Percentiles rank a stretch among this genome's conserved stretches.
Evolutionary conservation across 164 flowering plant genomes (phyloP).

Genomic region (Saururus chinensis): DNA sequence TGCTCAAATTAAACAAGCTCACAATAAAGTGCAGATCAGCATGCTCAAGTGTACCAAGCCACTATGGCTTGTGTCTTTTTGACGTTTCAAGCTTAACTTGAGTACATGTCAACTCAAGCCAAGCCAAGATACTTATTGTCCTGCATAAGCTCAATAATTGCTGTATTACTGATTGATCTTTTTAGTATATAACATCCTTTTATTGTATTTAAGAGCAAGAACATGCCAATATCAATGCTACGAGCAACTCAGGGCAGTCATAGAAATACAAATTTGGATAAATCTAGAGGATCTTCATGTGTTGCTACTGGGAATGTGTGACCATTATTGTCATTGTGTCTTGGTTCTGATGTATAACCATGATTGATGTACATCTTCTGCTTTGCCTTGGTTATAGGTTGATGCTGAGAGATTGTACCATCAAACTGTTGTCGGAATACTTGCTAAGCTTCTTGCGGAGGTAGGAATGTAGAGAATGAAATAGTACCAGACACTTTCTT

Average conservation of each 20-base stretch:
- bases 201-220: no score
- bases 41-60: background rate
- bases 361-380: background rate
- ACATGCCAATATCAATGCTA: no score
- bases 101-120: background rate
- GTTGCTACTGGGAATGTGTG: background rate
- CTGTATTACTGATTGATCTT: no score
- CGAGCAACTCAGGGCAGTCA: no score
- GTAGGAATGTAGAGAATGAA: slow-evolving; percentile 14
- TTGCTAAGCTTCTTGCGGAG: slow-evolving; percentile 60
- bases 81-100: background rate
- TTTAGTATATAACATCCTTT: no score
- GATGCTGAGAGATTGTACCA: slow-evolving; percentile 77
- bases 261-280: no score
- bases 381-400: slow-evolving; percentile 32
- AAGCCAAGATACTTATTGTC: background rate
- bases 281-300: no score
- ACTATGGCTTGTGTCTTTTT: no score
- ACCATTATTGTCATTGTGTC: background rate
- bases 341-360: background rate
- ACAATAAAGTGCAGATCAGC: background rate
- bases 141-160: no score
- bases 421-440: slow-evolving; percentile 31
- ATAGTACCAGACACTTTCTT: background rate
- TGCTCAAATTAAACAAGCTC: no score